These are phyloP conservation scores for Capsicum rhomboideum DNA, from an alignment of 257 asterid genomes.

Conservation along the genomic window DNA sequence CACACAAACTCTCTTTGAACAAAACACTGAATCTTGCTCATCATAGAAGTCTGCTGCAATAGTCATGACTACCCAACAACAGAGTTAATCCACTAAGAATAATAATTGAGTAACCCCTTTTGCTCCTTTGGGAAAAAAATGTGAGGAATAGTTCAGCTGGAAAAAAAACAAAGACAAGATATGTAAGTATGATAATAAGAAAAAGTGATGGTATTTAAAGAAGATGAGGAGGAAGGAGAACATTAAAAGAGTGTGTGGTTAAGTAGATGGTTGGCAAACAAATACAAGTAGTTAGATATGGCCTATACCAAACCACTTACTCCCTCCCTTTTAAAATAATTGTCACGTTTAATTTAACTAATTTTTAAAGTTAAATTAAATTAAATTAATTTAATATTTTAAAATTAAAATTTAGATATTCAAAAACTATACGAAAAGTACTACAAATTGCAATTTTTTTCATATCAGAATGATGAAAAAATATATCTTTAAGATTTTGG, in stretches of 20 bases:
- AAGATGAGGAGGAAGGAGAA: neutral
- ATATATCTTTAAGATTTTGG: too few species aligned
- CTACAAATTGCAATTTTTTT: too few species aligned
- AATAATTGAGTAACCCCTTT: neutral
- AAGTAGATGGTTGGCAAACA: constrained; percentile 40
- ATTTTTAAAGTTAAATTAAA: too few species aligned
- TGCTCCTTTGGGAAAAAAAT: neutral
- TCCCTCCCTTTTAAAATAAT: too few species aligned
- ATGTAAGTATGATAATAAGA: neutral
- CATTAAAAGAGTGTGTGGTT: constrained; percentile 51
- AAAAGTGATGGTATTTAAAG: constrained; percentile 1
- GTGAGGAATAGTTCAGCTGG: neutral
- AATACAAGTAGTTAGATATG: neutral
- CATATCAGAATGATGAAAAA: too few species aligned
- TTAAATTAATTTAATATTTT: too few species aligned
- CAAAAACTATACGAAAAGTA: too few species aligned
- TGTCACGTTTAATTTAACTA: too few species aligned
- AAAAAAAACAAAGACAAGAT: neutral
- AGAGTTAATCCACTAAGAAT: neutral
- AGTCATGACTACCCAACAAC: neutral
- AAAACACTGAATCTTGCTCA: neutral
- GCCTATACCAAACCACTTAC: neutral
- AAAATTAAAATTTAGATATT: too few species aligned
- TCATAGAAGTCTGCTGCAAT: neutral
- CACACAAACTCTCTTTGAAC: constrained; percentile 56